Percentiles rank a stretch among this genome's conserved stretches.
Conservation (phyloP, 2,329 filamentous ascomycete species). For the Eutypella sp. region DNA sequence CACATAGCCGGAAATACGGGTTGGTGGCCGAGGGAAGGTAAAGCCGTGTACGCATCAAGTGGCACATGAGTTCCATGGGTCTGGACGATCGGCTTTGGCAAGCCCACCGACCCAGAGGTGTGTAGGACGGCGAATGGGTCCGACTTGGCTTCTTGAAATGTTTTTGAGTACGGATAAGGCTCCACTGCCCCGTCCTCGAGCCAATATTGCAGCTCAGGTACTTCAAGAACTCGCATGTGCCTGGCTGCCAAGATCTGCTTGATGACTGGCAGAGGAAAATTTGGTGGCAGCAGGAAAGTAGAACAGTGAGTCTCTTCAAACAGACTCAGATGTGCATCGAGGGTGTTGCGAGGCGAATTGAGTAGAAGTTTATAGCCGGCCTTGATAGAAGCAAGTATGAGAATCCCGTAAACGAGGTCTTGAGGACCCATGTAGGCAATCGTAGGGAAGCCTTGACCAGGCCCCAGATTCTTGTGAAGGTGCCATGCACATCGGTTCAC, state of each 20-base stretch:
- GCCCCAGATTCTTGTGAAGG: slow-evolving; percentile 26
- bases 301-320: slow-evolving; percentile 21
- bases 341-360: slow-evolving; percentile 26
- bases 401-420: slow-evolving; percentile 33
- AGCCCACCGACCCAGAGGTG: slow-evolving; percentile 42
- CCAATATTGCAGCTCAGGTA: slow-evolving; percentile 15
- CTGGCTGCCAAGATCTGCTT: slow-evolving; percentile 21
- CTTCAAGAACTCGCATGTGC: slow-evolving; percentile 16
- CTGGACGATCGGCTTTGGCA: slow-evolving; percentile 36
- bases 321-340: slow-evolving; percentile 24
- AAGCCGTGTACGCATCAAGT: slow-evolving; percentile 1
- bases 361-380: slow-evolving; percentile 35
- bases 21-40: background rate
- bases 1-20: slow-evolving; percentile 4
- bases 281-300: slow-evolving; percentile 16
- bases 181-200: slow-evolving; percentile 17
- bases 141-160: slow-evolving; percentile 36
- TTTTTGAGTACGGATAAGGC: slow-evolving; percentile 34
- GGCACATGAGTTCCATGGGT: slow-evolving; percentile 4
- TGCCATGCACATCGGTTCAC: slow-evolving; percentile 26
- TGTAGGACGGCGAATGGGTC: slow-evolving; percentile 39
- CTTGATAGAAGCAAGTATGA: slow-evolving; percentile 36
- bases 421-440: slow-evolving; percentile 30
- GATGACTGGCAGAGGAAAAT: slow-evolving; percentile 16
- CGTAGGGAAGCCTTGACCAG: slow-evolving; percentile 25